A percentile compares a stretch with the other conserved stretches of the same genome.
Conservation (phyloP, 2,329 filamentous ascomycete species). For the Verticillium alfalfae region DNA sequence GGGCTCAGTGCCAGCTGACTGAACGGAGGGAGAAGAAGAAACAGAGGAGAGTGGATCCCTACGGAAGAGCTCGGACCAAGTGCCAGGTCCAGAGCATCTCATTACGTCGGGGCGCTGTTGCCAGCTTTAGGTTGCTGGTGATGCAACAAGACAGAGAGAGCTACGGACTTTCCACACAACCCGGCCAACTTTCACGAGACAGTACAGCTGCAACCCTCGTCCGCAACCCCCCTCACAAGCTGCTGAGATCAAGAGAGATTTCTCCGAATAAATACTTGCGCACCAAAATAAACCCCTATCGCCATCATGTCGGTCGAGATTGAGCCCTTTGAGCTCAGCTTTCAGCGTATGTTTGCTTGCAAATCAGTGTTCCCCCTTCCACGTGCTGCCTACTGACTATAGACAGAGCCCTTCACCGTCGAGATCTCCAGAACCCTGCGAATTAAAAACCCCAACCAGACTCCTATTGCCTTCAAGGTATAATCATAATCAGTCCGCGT, state of each 20-base stretch:
- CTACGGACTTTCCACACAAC: not conserved
- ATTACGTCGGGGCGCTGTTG: not conserved
- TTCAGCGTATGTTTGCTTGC: constrained; percentile 66
- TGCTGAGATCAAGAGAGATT: constrained; percentile 9
- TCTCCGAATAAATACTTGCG: not conserved
- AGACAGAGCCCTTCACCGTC: constrained; percentile 58
- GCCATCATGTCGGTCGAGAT: constrained; percentile 88
- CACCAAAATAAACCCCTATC: not conserved
- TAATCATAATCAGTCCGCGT: constrained; percentile 13
- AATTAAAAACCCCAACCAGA: constrained; percentile 58
- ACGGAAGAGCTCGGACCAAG: not conserved
- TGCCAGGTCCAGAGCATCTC: not conserved
- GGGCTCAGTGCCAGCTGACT: not conserved
- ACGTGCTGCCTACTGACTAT: constrained; percentile 3
- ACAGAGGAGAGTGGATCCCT: not conserved
- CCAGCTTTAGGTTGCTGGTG: not conserved
- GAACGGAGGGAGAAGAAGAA: not conserved
- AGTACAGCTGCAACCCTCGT: not conserved
- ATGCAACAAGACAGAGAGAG: not conserved
- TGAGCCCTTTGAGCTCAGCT: constrained; percentile 84
- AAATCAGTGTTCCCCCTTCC: constrained; percentile 2
- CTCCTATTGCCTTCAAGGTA: constrained; percentile 67
- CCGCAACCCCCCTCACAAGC: constrained; percentile 6
- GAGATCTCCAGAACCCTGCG: constrained; percentile 61
- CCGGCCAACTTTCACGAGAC: not conserved